Evolutionary conservation across 1,284 basidiomycete genomes (phyloP), one percentile per base, ranked within the genome.

Genomic region (Pisolithus thermaeus): DNA sequence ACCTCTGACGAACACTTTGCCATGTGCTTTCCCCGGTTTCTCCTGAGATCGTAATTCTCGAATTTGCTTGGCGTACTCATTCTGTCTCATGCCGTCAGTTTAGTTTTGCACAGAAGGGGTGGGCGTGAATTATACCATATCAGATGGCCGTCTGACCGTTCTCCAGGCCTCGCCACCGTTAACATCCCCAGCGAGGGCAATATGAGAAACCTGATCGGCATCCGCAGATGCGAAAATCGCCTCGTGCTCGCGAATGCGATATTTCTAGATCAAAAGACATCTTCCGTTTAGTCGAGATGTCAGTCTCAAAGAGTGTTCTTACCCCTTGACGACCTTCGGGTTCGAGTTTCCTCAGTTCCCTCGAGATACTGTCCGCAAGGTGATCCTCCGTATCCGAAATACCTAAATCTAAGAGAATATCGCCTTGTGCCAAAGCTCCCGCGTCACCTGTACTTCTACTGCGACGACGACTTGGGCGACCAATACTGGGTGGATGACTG

Each of bases 1-100:
- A 85, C 91, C 88, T 77, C 89, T 88, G 50, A 99, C 91, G 63
- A 98, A 99, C 25, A 97, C 87, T 61, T 96, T 97, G 44, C 92
- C 94, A 53, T 89, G 83, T 1, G 85, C 78, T 63, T 92, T 94
- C 49, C 84, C 87, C 18, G 79, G 73, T 55, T 84, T 87, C 53
- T 91, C 87, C 61, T 84, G 82, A 1, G 83, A 79, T 20, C 86
- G 81, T 57, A 88, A 85, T 59, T 90, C 89, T 59, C 79, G 82
- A 58, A 97, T 88, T 66, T 94, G 88, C 59, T 88, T 87, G 25
- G 91, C 83, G 65, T 96, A 93, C 68, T 97, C 91, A 68, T 97
- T 94, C 91, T 94, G 54, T 18, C 39, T 3, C 14, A 27, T n/a
- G 12, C 14, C 11, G 32, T 55, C 45, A 58, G 50, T 22, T 44